Conservation (phyloP, 2,329 filamentous ascomycete species). For the Paraphaeosphaeria minitans region DNA sequence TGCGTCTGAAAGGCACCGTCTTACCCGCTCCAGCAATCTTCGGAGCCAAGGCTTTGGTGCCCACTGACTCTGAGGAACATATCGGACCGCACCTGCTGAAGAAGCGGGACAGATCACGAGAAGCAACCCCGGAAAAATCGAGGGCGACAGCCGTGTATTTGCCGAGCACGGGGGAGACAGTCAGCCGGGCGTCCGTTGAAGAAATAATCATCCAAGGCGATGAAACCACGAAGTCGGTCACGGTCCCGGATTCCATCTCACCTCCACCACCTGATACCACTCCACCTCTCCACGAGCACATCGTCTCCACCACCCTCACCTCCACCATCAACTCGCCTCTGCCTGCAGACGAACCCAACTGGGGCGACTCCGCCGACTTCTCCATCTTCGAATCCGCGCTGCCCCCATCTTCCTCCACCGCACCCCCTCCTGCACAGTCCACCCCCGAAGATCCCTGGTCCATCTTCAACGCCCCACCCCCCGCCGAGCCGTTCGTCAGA, state of each 20-base stretch:
- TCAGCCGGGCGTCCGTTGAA: neutral
- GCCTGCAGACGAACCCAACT: neutral
- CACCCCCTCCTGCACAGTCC: conserved; percentile 9
- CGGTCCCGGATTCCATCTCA: neutral
- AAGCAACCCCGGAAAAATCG: conserved; percentile 17
- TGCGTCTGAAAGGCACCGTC: conserved; percentile 38
- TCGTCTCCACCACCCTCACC: conserved; percentile 9
- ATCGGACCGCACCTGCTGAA: conserved; percentile 40
- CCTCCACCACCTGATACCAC: neutral
- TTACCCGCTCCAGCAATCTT: conserved; percentile 44
- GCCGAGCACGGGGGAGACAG: conserved; percentile 12
- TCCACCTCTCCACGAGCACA: conserved; percentile 8
- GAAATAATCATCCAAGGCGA: neutral
- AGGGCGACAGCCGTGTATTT: neutral
- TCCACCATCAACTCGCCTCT: conserved; percentile 21
- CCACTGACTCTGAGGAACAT: conserved; percentile 28
- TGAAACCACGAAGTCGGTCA: neutral
- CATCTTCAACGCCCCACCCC: conserved; percentile 29
- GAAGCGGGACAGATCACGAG: conserved; percentile 22
- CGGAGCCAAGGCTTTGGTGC: conserved; percentile 35
- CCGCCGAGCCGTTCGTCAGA: conserved; percentile 21
- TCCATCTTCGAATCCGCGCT: conserved; percentile 40
- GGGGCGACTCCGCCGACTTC: conserved; percentile 22
- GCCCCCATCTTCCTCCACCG: conserved; percentile 5
- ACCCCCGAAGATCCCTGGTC: conserved; percentile 30